Conservation (phyloP, 75 land plant genomes). For the Cupressus sempervirens region DNA sequence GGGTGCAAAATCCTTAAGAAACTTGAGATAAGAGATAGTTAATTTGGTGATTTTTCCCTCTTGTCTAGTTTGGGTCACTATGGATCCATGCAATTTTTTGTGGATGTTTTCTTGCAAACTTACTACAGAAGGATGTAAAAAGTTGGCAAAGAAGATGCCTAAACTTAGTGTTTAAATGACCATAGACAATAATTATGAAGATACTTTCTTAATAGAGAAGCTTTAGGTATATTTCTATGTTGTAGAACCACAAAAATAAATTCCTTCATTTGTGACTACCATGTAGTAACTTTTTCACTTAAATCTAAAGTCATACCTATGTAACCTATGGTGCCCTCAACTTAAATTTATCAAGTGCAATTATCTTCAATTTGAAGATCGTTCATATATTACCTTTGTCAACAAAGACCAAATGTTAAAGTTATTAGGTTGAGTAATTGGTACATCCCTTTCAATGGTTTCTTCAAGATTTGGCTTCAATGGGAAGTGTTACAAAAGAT, state of each 20-base stretch:
- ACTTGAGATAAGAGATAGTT: constrained; percentile 90
- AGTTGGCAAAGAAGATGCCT: constrained; percentile 61
- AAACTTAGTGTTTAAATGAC: constrained; percentile 75
- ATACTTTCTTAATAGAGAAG: constrained; percentile 38
- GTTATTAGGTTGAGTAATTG: neutral
- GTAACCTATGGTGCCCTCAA: neutral
- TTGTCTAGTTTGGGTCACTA: constrained; percentile 64
- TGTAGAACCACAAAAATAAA: constrained; percentile 67
- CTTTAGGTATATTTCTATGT: constrained; percentile 85
- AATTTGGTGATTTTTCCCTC: constrained; percentile 80
- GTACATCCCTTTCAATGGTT: neutral
- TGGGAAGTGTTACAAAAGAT: constrained; percentile 1
- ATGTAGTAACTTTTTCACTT: constrained; percentile 20
- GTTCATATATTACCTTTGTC: neutral
- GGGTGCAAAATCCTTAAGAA: constrained; percentile 84
- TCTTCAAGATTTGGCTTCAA: constrained; percentile 4
- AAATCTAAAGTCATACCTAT: neutral
- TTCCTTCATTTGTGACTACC: constrained; percentile 57
- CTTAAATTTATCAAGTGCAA: neutral
- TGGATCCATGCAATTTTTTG: constrained; percentile 83
- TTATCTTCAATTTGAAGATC: too few relatives aligned
- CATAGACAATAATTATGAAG: constrained; percentile 18
- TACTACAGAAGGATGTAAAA: constrained; percentile 45
- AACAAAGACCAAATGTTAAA: neutral
- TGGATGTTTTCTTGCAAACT: constrained; percentile 89